Evolutionary conservation across 345 rosid species (phyloP), one percentile per base, ranked within the genome.

Genomic region (Aurinia saxatilis): DNA sequence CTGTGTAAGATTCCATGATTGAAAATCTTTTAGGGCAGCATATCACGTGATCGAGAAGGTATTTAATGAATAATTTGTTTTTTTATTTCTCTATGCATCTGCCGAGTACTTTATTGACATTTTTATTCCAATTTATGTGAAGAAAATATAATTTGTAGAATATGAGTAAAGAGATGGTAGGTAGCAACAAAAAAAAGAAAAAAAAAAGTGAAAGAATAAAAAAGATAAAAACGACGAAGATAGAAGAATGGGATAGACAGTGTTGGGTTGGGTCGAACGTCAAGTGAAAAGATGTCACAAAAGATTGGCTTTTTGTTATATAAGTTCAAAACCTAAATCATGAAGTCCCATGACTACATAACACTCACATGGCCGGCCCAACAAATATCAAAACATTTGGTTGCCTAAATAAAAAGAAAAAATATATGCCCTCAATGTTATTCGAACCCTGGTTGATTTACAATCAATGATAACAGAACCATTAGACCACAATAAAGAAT

Each of bases 221-320:
- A 4, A 15, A 38, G 13, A 50, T 29, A 12, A 61, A 10, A 54
- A 25, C 5, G 29, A 34, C 7, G 55, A 60, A 9, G 13, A 52
- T 60, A 68, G n/a, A 52, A 47, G 37, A 36, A 33, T n/a, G 23
- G 58, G 55, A 63, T 39, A 15, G 74, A 63, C 74, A 48, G 59
- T 63, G 64, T 70, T 70, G 64, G 64, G 65, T 70, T 70, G 74
- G 74, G 69, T 63, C 53, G 53, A 63, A 70, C 39, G 59, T 70
- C 74, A 55, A 47, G 52, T 63, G 74, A 70, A 38, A 55, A 9
- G 69, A 55, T 70, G 74, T 62, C 74, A 55, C 57, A 62, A 55
- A 63, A 70, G 42, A 40, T 70, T 41, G 64, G 68, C 63, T 54
- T 70, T 63, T 47, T 62, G 69, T 21, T 30, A 47, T 56, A 39